Evolutionary conservation across 352 stramenopile genomes (phyloP).

Genomic region (Thalassiosira livingstoniorum): DNA sequence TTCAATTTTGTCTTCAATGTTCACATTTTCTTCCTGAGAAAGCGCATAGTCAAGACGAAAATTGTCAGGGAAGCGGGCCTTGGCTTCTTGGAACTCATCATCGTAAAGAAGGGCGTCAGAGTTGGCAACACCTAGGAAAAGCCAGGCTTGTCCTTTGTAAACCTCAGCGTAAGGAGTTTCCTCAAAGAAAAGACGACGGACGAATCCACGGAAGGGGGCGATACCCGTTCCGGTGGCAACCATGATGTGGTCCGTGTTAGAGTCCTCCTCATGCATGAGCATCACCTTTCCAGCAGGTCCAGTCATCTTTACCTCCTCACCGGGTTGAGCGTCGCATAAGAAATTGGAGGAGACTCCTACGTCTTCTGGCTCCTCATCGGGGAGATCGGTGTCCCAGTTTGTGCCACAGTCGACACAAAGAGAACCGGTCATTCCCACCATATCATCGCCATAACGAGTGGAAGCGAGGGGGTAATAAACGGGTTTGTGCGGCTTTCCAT

Average conservation of each 20-base stretch:
- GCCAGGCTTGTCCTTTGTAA: conserved; percentile 90
- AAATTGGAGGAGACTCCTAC: conserved; percentile 92
- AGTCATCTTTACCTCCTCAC: conserved; percentile 87
- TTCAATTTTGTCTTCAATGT: conserved; percentile 91
- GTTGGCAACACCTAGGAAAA: conserved; percentile 91
- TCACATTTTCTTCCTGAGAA: conserved; percentile 90
- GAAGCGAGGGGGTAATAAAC: conserved; percentile 91
- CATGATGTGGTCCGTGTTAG: conserved; percentile 90
- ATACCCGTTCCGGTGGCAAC: conserved; percentile 91
- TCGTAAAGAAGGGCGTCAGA: conserved; percentile 89
- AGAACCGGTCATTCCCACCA: conserved; percentile 88
- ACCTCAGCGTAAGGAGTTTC: conserved; percentile 85
- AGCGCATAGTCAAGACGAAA: conserved; percentile 90
- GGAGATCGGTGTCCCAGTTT: conserved; percentile 88
- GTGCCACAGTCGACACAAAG: conserved; percentile 89
- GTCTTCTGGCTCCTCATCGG: conserved; percentile 89
- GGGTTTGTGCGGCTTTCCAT: conserved; percentile 89
- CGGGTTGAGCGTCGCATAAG: conserved; percentile 87
- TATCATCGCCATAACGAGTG: conserved; percentile 89
- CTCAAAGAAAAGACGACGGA: conserved; percentile 90
- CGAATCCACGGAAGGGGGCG: conserved; percentile 89
- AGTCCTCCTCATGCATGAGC: conserved; percentile 89
- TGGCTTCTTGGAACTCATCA: conserved; percentile 89
- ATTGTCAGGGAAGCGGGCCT: conserved; percentile 86
- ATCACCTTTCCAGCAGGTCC: conserved; percentile 90